phyloP scores from a whole-genome alignment of 225 moss, liverwort and hornwort genomes.

The Bryoerythrophyllum caledonicum region DNA sequence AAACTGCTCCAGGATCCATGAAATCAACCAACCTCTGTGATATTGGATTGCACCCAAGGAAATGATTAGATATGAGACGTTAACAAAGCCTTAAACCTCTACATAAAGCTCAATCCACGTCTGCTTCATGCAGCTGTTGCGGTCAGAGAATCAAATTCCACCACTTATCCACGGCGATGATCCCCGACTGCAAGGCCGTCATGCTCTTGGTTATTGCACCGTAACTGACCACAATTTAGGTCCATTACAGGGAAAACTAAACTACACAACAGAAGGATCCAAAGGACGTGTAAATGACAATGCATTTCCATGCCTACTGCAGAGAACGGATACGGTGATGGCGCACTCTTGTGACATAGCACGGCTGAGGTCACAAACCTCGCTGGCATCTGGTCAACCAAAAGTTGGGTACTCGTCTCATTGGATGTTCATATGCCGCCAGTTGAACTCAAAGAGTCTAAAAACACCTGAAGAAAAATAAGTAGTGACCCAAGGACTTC shows the following conservation, averaged over 20 bases:
- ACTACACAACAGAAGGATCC: neutral
- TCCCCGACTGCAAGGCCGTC: constrained; percentile 3
- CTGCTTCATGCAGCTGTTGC: too few species aligned
- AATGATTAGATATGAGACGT: neutral
- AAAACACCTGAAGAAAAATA: constrained; percentile 14
- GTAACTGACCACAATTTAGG: constrained; percentile 8
- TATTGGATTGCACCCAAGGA: too few species aligned
- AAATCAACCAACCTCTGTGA: neutral
- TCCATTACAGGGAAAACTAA: neutral
- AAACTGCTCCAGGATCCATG: neutral
- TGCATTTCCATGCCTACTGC: neutral
- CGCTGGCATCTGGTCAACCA: constrained; percentile 6
- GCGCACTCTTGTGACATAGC: neutral
- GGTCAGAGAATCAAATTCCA: constrained; percentile 1
- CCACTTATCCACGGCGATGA: neutral
- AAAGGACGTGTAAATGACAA: neutral
- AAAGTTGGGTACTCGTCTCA: constrained; percentile 6
- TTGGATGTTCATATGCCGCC: neutral
- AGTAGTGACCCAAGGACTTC: neutral
- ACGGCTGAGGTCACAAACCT: neutral
- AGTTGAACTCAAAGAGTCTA: neutral
- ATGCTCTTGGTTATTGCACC: neutral
- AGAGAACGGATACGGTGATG: neutral
- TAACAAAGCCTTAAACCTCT: neutral
- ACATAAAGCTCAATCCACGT: constrained; percentile 6